These are phyloP conservation scores for Phytophthora capsici DNA, from an alignment of 352 stramenopile genomes.

Conservation along the genomic window DNA sequence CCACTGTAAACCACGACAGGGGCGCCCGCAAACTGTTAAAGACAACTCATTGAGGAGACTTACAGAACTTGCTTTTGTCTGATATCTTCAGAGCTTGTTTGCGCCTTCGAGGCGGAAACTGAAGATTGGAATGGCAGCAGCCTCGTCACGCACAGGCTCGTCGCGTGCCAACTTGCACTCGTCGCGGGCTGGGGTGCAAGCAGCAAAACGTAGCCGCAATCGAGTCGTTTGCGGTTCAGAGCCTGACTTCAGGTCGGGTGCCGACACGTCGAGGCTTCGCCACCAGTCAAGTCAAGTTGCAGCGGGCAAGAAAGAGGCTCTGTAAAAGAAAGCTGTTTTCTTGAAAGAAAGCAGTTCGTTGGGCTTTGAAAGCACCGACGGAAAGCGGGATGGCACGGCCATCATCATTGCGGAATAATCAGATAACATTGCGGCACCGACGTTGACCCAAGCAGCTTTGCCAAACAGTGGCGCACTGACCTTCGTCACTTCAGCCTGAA, in stretches of 20 bases:
- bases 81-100: slow-evolving; percentile 26
- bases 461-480: neutral
- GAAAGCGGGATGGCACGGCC: neutral
- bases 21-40: no score
- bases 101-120: slow-evolving; percentile 15
- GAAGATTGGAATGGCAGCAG: slow-evolving; percentile 31
- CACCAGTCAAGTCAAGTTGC: slow-evolving; percentile 18
- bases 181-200: slow-evolving; percentile 24
- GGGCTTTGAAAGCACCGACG: slow-evolving; percentile 11
- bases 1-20: neutral
- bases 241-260: neutral
- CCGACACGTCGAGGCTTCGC: slow-evolving; percentile 1
- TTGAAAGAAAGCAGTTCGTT: slow-evolving; percentile 16
- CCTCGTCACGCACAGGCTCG: slow-evolving; percentile 23
- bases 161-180: slow-evolving; percentile 33
- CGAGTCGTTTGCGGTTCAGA: slow-evolving; percentile 17
- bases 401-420: slow-evolving; percentile 22
- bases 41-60: neutral
- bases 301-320: slow-evolving; percentile 7
- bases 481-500: no score
- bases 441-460: slow-evolving; percentile 5
- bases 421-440: slow-evolving; percentile 14
- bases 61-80: slow-evolving; percentile 18
- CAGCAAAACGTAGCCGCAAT: slow-evolving; percentile 22
- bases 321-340: slow-evolving; percentile 26